phyloP scores from a whole-genome alignment of 108 stramenopile genomes.

The Cyclotella kingstonii region DNA sequence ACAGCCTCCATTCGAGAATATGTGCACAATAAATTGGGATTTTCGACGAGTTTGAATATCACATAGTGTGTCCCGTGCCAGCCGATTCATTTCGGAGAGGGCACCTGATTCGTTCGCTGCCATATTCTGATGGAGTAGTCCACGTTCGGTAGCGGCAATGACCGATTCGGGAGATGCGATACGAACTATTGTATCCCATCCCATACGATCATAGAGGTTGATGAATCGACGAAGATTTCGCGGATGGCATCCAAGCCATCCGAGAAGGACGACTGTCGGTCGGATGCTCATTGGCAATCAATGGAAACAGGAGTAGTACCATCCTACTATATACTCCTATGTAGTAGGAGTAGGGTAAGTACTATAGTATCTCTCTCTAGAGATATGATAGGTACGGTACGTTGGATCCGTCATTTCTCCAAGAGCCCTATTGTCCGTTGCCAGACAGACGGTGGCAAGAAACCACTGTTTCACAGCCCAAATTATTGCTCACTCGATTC shows the following conservation, averaged over 20 bases:
- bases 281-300: constrained; percentile 5
- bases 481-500: not conserved
- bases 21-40: constrained; percentile 53
- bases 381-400: too few species aligned
- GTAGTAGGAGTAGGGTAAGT: too few species aligned
- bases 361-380: too few species aligned
- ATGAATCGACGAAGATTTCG: constrained; percentile 51
- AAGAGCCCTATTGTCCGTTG: too few species aligned
- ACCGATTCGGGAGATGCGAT: constrained; percentile 58
- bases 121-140: constrained; percentile 12
- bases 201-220: constrained; percentile 49
- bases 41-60: constrained; percentile 43
- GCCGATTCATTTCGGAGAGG: constrained; percentile 40
- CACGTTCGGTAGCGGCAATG: constrained; percentile 31
- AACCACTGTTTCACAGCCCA: too few species aligned
- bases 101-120: not conserved
- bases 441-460: too few species aligned
- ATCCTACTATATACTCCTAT: too few species aligned
- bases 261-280: constrained; percentile 65
- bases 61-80: constrained; percentile 50
- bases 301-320: too few species aligned
- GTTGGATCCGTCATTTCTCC: too few species aligned
- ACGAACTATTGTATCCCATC: constrained; percentile 48
- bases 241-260: constrained; percentile 81
- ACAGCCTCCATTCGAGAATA: constrained; percentile 84